phyloP scores from a whole-genome alignment of 208 protist genomes.

The Crithidia mellificae region DNA sequence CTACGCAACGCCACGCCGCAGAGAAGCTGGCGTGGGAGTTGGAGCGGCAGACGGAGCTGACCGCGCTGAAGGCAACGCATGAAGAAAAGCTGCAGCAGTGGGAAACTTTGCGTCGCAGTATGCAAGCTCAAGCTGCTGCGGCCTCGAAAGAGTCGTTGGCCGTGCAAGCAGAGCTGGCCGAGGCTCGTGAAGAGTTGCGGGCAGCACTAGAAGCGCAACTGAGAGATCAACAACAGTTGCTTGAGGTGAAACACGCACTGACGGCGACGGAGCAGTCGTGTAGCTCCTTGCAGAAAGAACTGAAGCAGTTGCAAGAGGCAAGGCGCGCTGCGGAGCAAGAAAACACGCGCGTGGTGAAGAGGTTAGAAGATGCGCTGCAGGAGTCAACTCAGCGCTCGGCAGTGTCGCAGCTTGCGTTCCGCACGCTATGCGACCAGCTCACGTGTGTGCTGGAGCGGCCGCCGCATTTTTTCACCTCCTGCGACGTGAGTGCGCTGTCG shows the following conservation, averaged over 20 bases:
- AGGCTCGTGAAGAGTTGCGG: constrained; percentile 1
- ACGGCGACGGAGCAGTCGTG: constrained; percentile 6
- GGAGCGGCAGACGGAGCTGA: constrained; percentile 7
- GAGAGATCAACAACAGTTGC: background rate
- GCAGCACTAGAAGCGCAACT: constrained; percentile 3
- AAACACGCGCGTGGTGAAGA: background rate
- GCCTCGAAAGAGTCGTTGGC: background rate
- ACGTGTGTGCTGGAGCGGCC: background rate
- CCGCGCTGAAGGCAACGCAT: constrained; percentile 1
- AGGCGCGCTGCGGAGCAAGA: background rate
- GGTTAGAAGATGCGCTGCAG: constrained; percentile 10
- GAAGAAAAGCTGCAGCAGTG: background rate
- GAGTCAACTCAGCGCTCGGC: constrained; percentile 20
- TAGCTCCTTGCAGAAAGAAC: constrained; percentile 7
- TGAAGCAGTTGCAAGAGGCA: background rate
- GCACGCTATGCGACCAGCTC: constrained; percentile 19
- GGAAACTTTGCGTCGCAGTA: background rate
- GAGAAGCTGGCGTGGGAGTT: constrained; percentile 9
- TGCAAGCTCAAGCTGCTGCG: background rate
- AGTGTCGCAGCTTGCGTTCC: constrained; percentile 24
- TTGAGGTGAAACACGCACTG: background rate
- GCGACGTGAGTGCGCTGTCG: constrained; percentile 4
- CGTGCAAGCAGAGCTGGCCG: background rate
- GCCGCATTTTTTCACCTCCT: background rate
- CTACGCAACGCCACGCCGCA: constrained; percentile 5